phyloP scores from a whole-genome alignment of 164 flowering plant species.

The Liquidambar formosana region DNA sequence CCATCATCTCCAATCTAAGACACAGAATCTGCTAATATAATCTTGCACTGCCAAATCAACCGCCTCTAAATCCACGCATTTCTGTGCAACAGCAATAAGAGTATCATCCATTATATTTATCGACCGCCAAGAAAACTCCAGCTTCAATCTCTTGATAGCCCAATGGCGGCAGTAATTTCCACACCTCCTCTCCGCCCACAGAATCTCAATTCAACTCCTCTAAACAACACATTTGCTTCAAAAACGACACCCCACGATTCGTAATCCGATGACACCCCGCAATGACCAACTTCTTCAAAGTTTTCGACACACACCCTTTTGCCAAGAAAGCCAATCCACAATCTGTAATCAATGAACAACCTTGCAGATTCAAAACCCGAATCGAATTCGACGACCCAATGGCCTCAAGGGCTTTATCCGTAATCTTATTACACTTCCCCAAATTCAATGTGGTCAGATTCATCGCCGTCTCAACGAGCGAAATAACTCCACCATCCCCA shows the following conservation, averaged over 20 bases:
- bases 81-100: conserved; percentile 4
- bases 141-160: conserved; percentile 9
- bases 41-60: conserved; percentile 13
- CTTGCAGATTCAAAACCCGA: conserved; percentile 12
- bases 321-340: conserved; percentile 9
- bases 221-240: conserved; percentile 9
- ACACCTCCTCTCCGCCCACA: conserved; percentile 18
- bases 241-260: conserved; percentile 8
- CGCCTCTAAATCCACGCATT: not conserved
- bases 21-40: not conserved
- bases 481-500: conserved; percentile 8
- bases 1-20: conserved; percentile 9
- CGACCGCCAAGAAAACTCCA: conserved; percentile 15
- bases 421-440: conserved; percentile 9
- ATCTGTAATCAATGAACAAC: conserved; percentile 19
- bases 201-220: conserved; percentile 9
- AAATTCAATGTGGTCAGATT: conserved; percentile 14
- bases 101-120: conserved; percentile 11
- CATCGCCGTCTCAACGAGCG: not conserved
- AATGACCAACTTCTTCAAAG: conserved; percentile 9
- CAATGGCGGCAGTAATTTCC: conserved; percentile 3
- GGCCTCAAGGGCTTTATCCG: conserved; percentile 8
- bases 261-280: conserved; percentile 17
- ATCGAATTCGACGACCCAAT: not conserved
- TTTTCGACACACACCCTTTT: conserved; percentile 5